phyloP scores from a whole-genome alignment of 768 basidiomycete genomes.

The Russula griseocarnosa region DNA sequence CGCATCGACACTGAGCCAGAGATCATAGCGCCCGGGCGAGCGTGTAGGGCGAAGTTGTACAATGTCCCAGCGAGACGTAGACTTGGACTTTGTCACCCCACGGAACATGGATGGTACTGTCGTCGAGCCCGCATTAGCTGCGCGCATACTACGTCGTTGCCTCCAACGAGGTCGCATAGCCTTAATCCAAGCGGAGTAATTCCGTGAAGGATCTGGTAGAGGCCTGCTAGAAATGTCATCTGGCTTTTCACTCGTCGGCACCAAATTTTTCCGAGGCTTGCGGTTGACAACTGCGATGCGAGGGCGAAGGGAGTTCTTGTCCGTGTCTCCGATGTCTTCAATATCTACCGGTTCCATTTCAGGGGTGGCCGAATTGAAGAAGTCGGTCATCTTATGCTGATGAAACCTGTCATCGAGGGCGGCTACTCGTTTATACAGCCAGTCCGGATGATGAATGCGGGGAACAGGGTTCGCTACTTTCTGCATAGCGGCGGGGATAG shows the following conservation, averaged over 20 bases:
- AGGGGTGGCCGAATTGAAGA: slow-evolving; percentile 57
- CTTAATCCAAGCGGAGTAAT: slow-evolving; percentile 76
- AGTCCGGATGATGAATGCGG: slow-evolving; percentile 93
- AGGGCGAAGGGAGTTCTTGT: slow-evolving; percentile 32
- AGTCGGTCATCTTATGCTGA: slow-evolving; percentile 96
- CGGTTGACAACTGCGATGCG: slow-evolving; percentile 55
- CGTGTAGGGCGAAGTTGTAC: slow-evolving; percentile 81
- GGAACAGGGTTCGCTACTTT: slow-evolving; percentile 96
- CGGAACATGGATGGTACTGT: slow-evolving; percentile 73
- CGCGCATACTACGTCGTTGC: slow-evolving; percentile 47
- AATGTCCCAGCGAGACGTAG: slow-evolving; percentile 82
- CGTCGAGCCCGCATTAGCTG: slow-evolving; percentile 36
- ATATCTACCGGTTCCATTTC: slow-evolving; percentile 44
- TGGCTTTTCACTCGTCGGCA: slow-evolving; percentile 42
- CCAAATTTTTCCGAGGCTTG: slow-evolving; percentile 41
- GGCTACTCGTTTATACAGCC: slow-evolving; percentile 88
- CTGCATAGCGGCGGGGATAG: slow-evolving; percentile 98
- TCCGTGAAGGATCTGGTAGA: slow-evolving; percentile 57
- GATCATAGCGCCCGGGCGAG: slow-evolving; percentile 72
- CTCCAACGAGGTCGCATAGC: slow-evolving; percentile 79
- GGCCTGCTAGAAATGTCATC: slow-evolving; percentile 33
- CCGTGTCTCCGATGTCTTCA: slow-evolving; percentile 49
- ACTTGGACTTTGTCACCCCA: slow-evolving; percentile 50
- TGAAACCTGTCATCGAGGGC: slow-evolving; percentile 93
- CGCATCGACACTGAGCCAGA: slow-evolving; percentile 84